phyloP scores from a whole-genome alignment of 2,329 filamentous ascomycete genomes.

The Penicillium paneum region DNA sequence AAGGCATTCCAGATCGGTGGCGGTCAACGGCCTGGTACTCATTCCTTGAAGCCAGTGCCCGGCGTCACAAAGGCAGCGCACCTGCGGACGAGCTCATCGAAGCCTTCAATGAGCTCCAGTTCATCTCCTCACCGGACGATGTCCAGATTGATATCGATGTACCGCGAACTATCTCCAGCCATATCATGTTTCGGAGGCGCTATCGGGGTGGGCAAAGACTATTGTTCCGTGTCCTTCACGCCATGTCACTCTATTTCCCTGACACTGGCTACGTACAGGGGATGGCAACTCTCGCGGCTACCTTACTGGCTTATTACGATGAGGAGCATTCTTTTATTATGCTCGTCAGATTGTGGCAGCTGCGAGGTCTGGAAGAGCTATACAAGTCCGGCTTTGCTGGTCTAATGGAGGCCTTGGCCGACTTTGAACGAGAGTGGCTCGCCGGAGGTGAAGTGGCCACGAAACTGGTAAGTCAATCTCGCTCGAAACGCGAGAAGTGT shows the following conservation, averaged over 20 bases:
- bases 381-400: constrained; percentile 83
- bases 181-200: constrained; percentile 93
- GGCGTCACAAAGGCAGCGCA: constrained; percentile 58
- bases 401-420: constrained; percentile 77
- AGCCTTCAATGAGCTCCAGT: constrained; percentile 69
- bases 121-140: constrained; percentile 77
- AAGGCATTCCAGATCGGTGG: constrained; percentile 96
- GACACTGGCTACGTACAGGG: constrained; percentile 95
- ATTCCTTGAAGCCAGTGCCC: constrained; percentile 77
- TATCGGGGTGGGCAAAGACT: constrained; percentile 91
- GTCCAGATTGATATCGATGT: constrained; percentile 97
- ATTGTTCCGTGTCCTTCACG: constrained; percentile 87
- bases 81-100: constrained; percentile 69
- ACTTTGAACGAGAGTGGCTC: constrained; percentile 85
- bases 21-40: constrained; percentile 90
- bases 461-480: constrained; percentile 64
- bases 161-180: constrained; percentile 85
- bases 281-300: constrained; percentile 91
- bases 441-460: constrained; percentile 70
- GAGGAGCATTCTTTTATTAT: constrained; percentile 94
- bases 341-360: constrained; percentile 90
- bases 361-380: constrained; percentile 78
- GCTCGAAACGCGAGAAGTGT: background rate
- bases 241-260: constrained; percentile 85
- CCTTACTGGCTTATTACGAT: constrained; percentile 92